A percentile compares a stretch with the other conserved stretches of the same genome.
phyloP scores from a whole-genome alignment of 805 yeast genomes.

The Candida piceae region DNA sequence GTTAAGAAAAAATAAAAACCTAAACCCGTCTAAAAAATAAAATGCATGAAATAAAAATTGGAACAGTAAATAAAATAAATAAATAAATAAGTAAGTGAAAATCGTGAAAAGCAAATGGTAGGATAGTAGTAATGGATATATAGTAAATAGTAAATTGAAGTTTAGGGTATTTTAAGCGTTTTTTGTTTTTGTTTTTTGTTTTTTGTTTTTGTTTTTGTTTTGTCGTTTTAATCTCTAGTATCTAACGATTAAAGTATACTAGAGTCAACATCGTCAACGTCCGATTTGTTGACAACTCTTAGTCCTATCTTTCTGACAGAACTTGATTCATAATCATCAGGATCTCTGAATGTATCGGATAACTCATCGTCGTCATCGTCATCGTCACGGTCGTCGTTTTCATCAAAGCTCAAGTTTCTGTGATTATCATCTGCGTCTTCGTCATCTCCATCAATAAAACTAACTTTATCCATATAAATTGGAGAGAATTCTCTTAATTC shows the following conservation, averaged over 20 bases:
- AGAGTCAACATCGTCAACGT: neutral
- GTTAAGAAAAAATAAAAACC: no score
- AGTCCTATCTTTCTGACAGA: neutral
- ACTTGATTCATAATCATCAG: neutral
- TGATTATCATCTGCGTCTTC: neutral
- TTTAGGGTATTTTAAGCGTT: no score
- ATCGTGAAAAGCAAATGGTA: no score
- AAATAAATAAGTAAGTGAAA: no score
- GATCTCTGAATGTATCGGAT: neutral
- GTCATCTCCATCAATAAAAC: no score
- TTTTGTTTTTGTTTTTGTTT: neutral
- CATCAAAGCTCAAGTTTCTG: neutral
- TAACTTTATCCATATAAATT: neutral
- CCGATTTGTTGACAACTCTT: conserved; percentile 3
- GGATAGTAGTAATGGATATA: no score
- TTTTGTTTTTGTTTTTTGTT: no score
- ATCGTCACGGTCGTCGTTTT: neutral
- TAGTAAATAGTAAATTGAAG: no score
- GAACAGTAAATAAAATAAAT: no score
- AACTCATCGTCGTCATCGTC: neutral
- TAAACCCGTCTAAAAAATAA: no score
- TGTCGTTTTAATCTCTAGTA: neutral
- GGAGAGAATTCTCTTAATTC: neutral
- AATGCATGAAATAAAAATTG: no score
- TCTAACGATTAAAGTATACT: no score